Conservation (phyloP, 352 stramenopile species). For the Thalassiosira mediterranea region DNA sequence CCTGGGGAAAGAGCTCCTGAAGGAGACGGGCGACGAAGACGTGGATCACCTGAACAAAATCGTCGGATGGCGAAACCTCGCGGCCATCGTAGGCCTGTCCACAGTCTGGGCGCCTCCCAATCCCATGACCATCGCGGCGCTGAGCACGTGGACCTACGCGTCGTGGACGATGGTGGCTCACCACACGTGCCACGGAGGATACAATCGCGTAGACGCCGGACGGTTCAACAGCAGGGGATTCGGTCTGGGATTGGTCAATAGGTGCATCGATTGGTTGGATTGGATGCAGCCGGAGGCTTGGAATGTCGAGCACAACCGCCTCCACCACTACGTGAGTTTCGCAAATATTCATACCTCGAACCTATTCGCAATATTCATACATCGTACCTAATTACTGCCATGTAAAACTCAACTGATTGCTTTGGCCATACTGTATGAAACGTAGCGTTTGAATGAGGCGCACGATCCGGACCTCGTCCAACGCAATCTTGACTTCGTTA, state of each 20-base stretch:
- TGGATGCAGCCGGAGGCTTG: conserved; percentile 83
- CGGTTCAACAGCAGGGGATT: conserved; percentile 56
- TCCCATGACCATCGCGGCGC: conserved; percentile 61
- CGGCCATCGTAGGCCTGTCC: conserved; percentile 57
- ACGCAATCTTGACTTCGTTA: conserved; percentile 59
- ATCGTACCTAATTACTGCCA: too few species aligned
- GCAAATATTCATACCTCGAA: too few species aligned
- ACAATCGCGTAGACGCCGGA: conserved; percentile 59
- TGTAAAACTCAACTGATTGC: too few species aligned
- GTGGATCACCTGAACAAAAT: conserved; percentile 79
- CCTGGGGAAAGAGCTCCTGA: conserved; percentile 65
- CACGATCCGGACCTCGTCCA: conserved; percentile 78
- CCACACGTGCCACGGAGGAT: conserved; percentile 79
- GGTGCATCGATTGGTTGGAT: conserved; percentile 75
- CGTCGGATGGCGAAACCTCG: conserved; percentile 60
- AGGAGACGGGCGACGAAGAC: conserved; percentile 61
- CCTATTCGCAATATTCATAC: too few species aligned
- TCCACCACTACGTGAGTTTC: conserved; percentile 70
- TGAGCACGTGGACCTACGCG: conserved; percentile 50
- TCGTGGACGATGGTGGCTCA: conserved; percentile 78
- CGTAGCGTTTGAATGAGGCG: conserved; percentile 55
- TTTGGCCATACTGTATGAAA: too few species aligned
- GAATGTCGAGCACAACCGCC: conserved; percentile 80
- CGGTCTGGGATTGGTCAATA: conserved; percentile 41
- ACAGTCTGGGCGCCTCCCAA: conserved; percentile 71